Percentiles rank a stretch among this genome's conserved stretches.
phyloP scores from a whole-genome alignment of 208 protist genomes.

The Herpetomonas tarakana region DNA sequence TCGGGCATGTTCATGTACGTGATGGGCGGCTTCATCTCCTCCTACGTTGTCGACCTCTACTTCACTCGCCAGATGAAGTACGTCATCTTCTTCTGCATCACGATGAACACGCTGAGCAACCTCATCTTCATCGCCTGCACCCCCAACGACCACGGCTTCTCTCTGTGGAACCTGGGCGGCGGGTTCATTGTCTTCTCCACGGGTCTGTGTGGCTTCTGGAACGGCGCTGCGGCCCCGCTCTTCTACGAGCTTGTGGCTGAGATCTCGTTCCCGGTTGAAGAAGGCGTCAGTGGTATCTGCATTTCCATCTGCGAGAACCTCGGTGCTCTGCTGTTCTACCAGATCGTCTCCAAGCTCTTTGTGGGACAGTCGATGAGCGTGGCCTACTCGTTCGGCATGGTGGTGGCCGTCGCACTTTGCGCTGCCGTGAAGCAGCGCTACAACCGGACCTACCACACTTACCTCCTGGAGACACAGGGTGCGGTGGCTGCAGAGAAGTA shows the following conservation, averaged over 20 bases:
- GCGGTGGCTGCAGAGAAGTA: slow-evolving; percentile 3
- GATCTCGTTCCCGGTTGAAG: slow-evolving; percentile 84
- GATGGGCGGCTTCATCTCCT: slow-evolving; percentile 66
- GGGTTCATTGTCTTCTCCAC: slow-evolving; percentile 71
- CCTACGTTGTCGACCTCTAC: slow-evolving; percentile 75
- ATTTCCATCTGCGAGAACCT: slow-evolving; percentile 83
- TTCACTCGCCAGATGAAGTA: slow-evolving; percentile 88
- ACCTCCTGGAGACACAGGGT: slow-evolving; percentile 31
- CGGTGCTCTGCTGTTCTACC: slow-evolving; percentile 78
- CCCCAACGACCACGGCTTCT: slow-evolving; percentile 73
- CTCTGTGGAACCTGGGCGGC: slow-evolving; percentile 60
- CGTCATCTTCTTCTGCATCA: slow-evolving; percentile 85
- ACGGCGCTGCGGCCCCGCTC: slow-evolving; percentile 80
- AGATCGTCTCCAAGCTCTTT: slow-evolving; percentile 73
- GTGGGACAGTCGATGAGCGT: slow-evolving; percentile 72
- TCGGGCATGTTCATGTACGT: slow-evolving; percentile 79
- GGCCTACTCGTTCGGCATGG: slow-evolving; percentile 84
- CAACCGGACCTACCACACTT: slow-evolving; percentile 70
- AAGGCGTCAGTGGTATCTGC: slow-evolving; percentile 80
- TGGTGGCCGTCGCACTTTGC: slow-evolving; percentile 59
- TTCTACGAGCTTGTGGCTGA: slow-evolving; percentile 86
- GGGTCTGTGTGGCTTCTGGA: slow-evolving; percentile 81
- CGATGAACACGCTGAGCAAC: slow-evolving; percentile 72
- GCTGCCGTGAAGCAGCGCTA: slow-evolving; percentile 77
- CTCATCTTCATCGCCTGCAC: slow-evolving; percentile 79